phyloP scores from a whole-genome alignment of 2,329 filamentous ascomycete genomes.

The Aspergillus bombycis region DNA sequence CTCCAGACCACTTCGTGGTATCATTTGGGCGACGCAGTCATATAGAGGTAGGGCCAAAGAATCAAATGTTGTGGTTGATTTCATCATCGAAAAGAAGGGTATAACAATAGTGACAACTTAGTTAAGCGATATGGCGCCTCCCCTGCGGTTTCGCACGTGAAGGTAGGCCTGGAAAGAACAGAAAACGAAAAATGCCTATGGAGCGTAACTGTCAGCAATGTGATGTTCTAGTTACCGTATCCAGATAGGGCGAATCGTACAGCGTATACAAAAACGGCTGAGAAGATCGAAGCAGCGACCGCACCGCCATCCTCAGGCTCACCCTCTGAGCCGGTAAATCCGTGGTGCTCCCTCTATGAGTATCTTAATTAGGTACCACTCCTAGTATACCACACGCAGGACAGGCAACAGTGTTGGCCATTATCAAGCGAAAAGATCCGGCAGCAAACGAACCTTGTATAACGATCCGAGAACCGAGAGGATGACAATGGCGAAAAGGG shows the following conservation, averaged over 20 bases:
- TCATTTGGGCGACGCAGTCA: not conserved
- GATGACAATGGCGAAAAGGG: slow-evolving; percentile 66
- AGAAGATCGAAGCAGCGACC: slow-evolving; percentile 83
- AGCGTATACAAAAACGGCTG: slow-evolving; percentile 83
- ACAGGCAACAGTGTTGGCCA: slow-evolving; percentile 4
- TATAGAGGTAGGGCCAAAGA: not conserved
- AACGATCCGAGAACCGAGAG: slow-evolving; percentile 69
- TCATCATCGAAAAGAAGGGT: slow-evolving; percentile 19
- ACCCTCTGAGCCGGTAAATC: slow-evolving; percentile 75
- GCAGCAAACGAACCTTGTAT: slow-evolving; percentile 62
- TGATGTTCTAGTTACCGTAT: not conserved
- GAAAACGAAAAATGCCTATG: slow-evolving; percentile 83
- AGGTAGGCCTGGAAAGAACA: slow-evolving; percentile 87
- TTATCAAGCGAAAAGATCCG: slow-evolving; percentile 5
- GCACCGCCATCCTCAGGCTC: slow-evolving; percentile 72
- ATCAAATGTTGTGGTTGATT: not conserved
- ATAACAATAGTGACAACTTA: slow-evolving; percentile 34
- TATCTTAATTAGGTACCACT: slow-evolving; percentile 1
- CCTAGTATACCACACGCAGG: not conserved
- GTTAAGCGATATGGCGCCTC: slow-evolving; percentile 79
- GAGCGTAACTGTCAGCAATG: slow-evolving; percentile 19
- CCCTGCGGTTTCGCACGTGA: slow-evolving; percentile 78
- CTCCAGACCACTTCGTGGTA: not conserved
- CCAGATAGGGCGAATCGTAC: slow-evolving; percentile 59
- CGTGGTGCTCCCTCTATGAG: slow-evolving; percentile 70